These are phyloP conservation scores for Rosa persica DNA, from an alignment of 306 rosid species.

Conservation along the genomic window DNA sequence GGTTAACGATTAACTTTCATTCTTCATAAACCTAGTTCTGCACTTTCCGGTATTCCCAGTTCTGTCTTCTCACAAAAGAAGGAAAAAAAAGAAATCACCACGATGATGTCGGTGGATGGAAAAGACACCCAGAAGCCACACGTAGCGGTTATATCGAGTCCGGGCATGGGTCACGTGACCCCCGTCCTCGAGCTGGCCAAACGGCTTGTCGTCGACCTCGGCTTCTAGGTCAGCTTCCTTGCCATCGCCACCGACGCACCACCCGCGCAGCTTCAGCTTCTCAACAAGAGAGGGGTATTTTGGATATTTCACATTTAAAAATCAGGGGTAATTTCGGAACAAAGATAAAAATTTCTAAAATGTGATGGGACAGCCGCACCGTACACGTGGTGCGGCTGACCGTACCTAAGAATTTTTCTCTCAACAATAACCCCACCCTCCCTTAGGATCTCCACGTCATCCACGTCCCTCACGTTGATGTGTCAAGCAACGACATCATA, in stretches of 20 bases:
- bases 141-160: constrained; percentile 41
- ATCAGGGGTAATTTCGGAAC: no score
- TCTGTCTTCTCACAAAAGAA: neutral
- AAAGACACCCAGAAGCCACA: neutral
- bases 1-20: neutral
- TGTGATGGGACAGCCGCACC: no score
- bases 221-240: constrained; percentile 37
- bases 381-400: no score
- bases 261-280: constrained; percentile 20
- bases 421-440: constrained; percentile 4
- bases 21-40: neutral
- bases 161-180: constrained; percentile 46
- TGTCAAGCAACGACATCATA: neutral
- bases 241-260: constrained; percentile 41
- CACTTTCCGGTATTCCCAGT: neutral
- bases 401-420: no score
- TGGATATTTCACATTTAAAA: no score
- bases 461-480: neutral
- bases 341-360: no score
- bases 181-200: constrained; percentile 44
- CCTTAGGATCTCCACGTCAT: constrained; percentile 1
- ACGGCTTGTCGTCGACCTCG: constrained; percentile 30
- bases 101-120: neutral
- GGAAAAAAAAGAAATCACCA: neutral
- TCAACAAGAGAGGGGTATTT: no score